Conservation (phyloP, 192 early-diverging fungal species). For the Entophlyctis luteolus region DNA sequence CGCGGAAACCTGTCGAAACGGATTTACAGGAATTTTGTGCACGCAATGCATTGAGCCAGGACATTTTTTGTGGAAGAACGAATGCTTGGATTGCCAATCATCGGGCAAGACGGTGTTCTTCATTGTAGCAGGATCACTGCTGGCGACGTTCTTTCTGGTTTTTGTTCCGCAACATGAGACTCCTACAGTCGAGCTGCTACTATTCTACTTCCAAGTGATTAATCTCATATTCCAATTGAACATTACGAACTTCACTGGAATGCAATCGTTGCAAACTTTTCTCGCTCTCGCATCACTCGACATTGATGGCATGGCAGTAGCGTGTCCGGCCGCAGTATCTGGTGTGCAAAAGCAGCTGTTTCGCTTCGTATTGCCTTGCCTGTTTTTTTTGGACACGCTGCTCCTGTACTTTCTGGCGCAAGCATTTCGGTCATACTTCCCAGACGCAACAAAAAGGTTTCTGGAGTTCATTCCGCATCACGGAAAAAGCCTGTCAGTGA, state of each 20-base stretch:
- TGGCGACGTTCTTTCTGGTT: conserved; percentile 16
- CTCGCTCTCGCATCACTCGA: conserved; percentile 15
- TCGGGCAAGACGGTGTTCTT: neutral
- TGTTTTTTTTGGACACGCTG: conserved; percentile 6
- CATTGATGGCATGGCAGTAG: conserved; percentile 23
- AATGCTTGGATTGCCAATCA: conserved; percentile 9
- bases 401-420: neutral
- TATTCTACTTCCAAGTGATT: conserved; percentile 27
- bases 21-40: conserved; percentile 20
- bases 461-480: conserved; percentile 6
- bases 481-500: neutral
- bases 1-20: neutral
- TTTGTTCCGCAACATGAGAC: conserved; percentile 19
- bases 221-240: conserved; percentile 15
- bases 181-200: conserved; percentile 21
- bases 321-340: conserved; percentile 8
- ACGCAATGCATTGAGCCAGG: conserved; percentile 7
- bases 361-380: conserved; percentile 17
- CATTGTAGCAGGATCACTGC: neutral
- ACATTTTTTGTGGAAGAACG: conserved; percentile 1
- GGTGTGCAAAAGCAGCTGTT: conserved; percentile 23
- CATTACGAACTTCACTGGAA: neutral
- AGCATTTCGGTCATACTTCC: neutral
- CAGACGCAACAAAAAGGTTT: neutral
- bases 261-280: conserved; percentile 8